These are phyloP conservation scores for Phytophthora tubulina DNA, from an alignment of 352 stramenopile genomes.

Conservation along the genomic window DNA sequence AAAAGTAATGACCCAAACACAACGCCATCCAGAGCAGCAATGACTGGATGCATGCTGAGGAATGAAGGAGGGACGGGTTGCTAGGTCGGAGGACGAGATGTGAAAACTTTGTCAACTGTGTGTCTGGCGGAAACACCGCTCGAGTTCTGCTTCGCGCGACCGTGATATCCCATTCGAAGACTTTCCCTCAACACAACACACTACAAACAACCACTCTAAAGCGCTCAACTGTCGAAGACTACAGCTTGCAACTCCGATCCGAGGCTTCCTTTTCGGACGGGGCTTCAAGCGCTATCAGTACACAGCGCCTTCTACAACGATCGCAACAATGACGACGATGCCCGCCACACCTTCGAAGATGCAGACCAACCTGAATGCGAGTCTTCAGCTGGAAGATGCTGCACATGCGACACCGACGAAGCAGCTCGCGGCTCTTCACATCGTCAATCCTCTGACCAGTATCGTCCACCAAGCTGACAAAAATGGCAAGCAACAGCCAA, in stretches of 20 bases:
- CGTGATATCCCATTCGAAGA: slow-evolving; percentile 20
- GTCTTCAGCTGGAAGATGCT: slow-evolving; percentile 32
- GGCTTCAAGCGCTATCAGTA: slow-evolving; percentile 11
- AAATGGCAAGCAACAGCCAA: slow-evolving; percentile 63
- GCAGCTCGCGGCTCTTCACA: slow-evolving; percentile 50
- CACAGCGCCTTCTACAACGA: slow-evolving; percentile 7
- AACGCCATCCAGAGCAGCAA: slow-evolving; percentile 4
- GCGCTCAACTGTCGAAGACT: not conserved
- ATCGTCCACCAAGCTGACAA: slow-evolving; percentile 77
- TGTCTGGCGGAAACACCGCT: not conserved
- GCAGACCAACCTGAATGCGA: slow-evolving; percentile 24
- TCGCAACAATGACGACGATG: slow-evolving; percentile 24
- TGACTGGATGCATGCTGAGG: not conserved
- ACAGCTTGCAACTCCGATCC: not conserved
- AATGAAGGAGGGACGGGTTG: slow-evolving; percentile 1
- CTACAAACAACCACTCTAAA: slow-evolving; percentile 1
- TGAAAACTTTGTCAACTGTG: slow-evolving; percentile 18
- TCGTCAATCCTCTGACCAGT: slow-evolving; percentile 58
- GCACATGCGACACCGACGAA: slow-evolving; percentile 37
- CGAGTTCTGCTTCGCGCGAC: too few relatives aligned
- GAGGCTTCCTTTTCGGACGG: slow-evolving; percentile 3
- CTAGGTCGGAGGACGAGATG: slow-evolving; percentile 21
- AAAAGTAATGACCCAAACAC: slow-evolving; percentile 15
- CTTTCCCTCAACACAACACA: slow-evolving; percentile 13
- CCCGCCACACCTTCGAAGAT: slow-evolving; percentile 42